A percentile compares a stretch with the other conserved stretches of the same genome.
These are phyloP conservation scores for Stagonosporopsis rhizophila DNA, from an alignment of 2,329 filamentous ascomycete species.

Conservation along the genomic window DNA sequence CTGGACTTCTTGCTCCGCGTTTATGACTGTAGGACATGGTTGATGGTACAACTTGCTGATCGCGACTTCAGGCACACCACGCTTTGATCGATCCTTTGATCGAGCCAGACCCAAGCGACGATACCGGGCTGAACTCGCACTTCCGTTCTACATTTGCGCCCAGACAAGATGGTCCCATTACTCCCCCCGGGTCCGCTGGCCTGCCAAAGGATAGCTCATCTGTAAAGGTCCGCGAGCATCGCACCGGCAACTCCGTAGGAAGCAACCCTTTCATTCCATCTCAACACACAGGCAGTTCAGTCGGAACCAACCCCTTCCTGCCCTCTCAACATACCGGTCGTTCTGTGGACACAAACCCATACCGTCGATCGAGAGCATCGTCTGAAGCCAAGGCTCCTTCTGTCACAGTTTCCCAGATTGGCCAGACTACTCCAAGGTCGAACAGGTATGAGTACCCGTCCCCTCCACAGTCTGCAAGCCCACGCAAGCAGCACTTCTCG, in stretches of 20 bases:
- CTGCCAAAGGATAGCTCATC: constrained; percentile 25
- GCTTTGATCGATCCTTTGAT: constrained; percentile 74
- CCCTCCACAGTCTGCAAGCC: constrained; percentile 63
- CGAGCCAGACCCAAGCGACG: constrained; percentile 70
- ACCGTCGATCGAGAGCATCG: constrained; percentile 46
- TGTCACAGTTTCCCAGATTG: constrained; percentile 24
- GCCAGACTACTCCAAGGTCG: constrained; percentile 27
- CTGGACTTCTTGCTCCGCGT: background rate
- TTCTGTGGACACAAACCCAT: constrained; percentile 55
- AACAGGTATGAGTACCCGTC: constrained; percentile 54
- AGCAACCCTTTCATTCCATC: constrained; percentile 36
- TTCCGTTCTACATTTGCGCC: constrained; percentile 58
- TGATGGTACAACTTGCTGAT: background rate
- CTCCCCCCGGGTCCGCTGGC: constrained; percentile 42
- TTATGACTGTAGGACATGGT: too few species aligned
- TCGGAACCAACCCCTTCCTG: constrained; percentile 35
- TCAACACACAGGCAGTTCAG: constrained; percentile 30
- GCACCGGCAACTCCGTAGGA: constrained; percentile 34
- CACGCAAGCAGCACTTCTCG: constrained; percentile 52
- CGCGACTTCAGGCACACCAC: constrained; percentile 62
- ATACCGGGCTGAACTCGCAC: constrained; percentile 69
- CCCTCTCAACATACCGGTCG: constrained; percentile 45
- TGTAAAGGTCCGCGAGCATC: constrained; percentile 7
- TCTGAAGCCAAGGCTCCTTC: constrained; percentile 38
- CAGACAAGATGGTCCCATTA: constrained; percentile 34